These are phyloP conservation scores for Ophiosphaerella narmari DNA, from an alignment of 2,329 filamentous ascomycete genomes.

Conservation along the genomic window DNA sequence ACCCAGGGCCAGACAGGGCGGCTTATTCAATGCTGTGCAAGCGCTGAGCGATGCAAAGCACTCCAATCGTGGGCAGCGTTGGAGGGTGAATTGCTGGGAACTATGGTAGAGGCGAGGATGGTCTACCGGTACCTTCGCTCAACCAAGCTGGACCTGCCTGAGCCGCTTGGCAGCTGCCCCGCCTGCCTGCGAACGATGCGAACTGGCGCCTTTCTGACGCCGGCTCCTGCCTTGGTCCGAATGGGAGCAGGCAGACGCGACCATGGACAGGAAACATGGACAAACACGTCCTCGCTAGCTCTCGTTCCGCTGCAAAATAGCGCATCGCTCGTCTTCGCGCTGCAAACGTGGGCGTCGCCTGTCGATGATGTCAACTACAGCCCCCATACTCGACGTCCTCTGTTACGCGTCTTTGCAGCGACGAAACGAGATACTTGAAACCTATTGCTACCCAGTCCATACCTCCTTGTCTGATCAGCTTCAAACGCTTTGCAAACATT, in stretches of 20 bases:
- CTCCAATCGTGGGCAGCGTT: not conserved
- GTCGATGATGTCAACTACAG: slow-evolving; percentile 27
- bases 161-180: slow-evolving; percentile 26
- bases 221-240: not conserved
- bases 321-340: slow-evolving; percentile 17
- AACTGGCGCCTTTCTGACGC: not conserved
- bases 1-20: not conserved
- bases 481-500: not conserved
- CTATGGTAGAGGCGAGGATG: too few species aligned
- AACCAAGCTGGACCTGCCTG: not conserved
- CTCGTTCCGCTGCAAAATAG: slow-evolving; percentile 1
- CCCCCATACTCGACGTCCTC: not conserved
- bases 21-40: slow-evolving; percentile 30
- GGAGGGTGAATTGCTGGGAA: not conserved
- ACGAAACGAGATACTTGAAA: slow-evolving; percentile 1
- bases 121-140: slow-evolving; percentile 1
- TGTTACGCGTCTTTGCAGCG: too few species aligned
- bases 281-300: too few species aligned
- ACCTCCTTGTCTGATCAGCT: not conserved
- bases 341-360: slow-evolving; percentile 6
- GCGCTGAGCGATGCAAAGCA: slow-evolving; percentile 8
- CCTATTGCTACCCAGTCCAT: too few species aligned
- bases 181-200: slow-evolving; percentile 13
- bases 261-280: too few species aligned
- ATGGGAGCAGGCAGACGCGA: too few species aligned